Base-by-base conservation (phyloP, 192 early-diverging fungal species). In the Coemansia guatemalensis region DNA sequence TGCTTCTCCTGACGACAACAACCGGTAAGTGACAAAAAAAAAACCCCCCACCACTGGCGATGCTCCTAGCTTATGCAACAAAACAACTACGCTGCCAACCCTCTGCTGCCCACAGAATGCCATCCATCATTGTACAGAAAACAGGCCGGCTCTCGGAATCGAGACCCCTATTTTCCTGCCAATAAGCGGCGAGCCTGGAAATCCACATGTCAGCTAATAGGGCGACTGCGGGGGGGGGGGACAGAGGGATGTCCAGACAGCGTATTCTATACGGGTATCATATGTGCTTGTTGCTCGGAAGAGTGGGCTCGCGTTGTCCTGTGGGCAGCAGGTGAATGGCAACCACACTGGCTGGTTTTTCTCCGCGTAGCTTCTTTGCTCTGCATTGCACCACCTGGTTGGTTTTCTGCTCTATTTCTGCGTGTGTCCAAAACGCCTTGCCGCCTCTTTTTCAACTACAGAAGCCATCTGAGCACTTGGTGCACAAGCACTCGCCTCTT, bases 361-460 rank as follows among this genome's bases (percentile, higher is more conserved):
- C 39, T 44, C 39, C 39, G 39, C 14, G 14, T 17, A 44, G 39
- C 39, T 44, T 39, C 35, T 39, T 39, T 11, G 39, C 14, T 44
- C 39, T 44, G 39, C 39, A 44, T 44, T 44, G 39, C 39, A 44
- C 39, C 39, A 44, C 39, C 39, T 44, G 39, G 39, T 17, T 44
- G 39, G 39, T 17, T 25, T 35, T 56, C 22, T 50, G 18, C 32
- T 56, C 56, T 50, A 56, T 56, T 51, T 56, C 30, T 23, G 18
- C 27, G 23, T 56, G 48, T 57, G 24, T 65, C 50, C 39, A 26
- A 14, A 39, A 9, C 39, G 21, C 8, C 25, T 58, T 48, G 29
- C 29, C 6, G 29, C 14, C 9, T 17, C 39, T 44, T 44, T 44
- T 44, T 44, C 14, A 44, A 44, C 14, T 17, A 44, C 39, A 17